Conservation (phyloP, 2,329 filamentous ascomycete species). For the Penicillium janthinellum region DNA sequence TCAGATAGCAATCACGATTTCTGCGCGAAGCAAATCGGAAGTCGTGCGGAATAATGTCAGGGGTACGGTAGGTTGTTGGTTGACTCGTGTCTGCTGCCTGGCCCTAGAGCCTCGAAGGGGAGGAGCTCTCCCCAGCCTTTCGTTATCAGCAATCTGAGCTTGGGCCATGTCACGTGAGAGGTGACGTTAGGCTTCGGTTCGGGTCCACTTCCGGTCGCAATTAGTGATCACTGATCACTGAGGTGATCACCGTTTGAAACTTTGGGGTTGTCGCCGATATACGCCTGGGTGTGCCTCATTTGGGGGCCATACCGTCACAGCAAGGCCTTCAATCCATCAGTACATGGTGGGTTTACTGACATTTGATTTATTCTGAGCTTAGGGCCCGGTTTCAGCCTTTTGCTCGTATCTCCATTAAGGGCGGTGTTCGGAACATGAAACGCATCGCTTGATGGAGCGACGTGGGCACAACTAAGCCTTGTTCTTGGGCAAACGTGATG, state of each 20-base stretch:
- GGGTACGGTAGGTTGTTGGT: background rate
- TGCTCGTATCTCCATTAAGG: background rate
- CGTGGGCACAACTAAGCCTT: background rate
- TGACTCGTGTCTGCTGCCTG: background rate
- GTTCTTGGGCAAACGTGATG: background rate
- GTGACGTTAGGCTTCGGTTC: conserved; percentile 19
- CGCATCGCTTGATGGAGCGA: background rate
- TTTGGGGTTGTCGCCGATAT: background rate
- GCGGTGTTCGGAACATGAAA: background rate
- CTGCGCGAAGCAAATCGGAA: background rate
- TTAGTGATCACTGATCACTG: background rate
- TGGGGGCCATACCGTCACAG: background rate
- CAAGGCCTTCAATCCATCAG: background rate
- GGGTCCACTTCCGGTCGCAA: background rate
- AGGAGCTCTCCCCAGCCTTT: conserved; percentile 7
- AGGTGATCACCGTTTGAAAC: background rate
- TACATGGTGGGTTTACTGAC: background rate
- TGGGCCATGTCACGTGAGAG: conserved; percentile 29
- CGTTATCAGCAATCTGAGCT: conserved; percentile 25
- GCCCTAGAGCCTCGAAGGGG: background rate
- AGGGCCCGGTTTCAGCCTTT: background rate
- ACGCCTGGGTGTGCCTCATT: background rate
- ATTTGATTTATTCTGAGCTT: background rate
- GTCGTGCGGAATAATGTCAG: background rate
- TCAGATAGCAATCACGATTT: too few species aligned